Base-by-base conservation (phyloP, 768 basidiomycete species). In the Mycena latifolia region DNA sequence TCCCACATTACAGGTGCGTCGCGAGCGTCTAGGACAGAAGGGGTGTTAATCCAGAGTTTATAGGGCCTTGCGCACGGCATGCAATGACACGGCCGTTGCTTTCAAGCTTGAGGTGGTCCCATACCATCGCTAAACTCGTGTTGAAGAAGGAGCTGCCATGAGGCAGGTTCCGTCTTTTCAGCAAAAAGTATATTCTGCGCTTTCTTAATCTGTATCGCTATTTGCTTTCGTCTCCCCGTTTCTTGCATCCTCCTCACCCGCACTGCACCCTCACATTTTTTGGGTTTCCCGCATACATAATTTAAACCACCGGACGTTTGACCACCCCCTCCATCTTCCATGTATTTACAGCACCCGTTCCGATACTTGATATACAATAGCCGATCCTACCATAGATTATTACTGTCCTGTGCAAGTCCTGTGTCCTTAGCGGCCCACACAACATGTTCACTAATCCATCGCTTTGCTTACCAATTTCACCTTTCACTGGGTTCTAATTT, bases 101-200 rank as follows among this genome's bases (percentile, higher is more conserved):
- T 94, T 87, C 84, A 92, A 90, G 73, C 87, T 92, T 67, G 90
- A 93, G 75, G 82, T 89, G 73, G 76, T 88, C 61, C 80, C 83
- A 37, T 78, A 78, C 66, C 72, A 74, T 54, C 81, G 71, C 65
- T 80, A 71, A 81, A 37, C 62, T 52, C 48, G 59, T 62, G 67
- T 62, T 57, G 25, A 65, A 65, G 60, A 65, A 45, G 61, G 63
- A 67, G 65, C 31, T 73, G 70, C 68, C 66, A 67, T n/a, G n/a
- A n/a, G n/a, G n/a, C n/a, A n/a, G n/a, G n/a, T n/a, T n/a, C n/a
- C n/a, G n/a, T n/a, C n/a, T 72, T 50, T 63, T 71, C 66, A 62
- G 47, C 51, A 35, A 27, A 33, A 33, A 33, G 37, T 33, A 11
- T 64, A 69, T 61, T 66, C 60, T 66, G 53, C 61, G 56, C 63